Percentiles rank a stretch among this genome's conserved stretches.
Conservation (phyloP, 2,329 filamentous ascomycete genomes). For the Monilinia vaccinii-corymbosi region DNA sequence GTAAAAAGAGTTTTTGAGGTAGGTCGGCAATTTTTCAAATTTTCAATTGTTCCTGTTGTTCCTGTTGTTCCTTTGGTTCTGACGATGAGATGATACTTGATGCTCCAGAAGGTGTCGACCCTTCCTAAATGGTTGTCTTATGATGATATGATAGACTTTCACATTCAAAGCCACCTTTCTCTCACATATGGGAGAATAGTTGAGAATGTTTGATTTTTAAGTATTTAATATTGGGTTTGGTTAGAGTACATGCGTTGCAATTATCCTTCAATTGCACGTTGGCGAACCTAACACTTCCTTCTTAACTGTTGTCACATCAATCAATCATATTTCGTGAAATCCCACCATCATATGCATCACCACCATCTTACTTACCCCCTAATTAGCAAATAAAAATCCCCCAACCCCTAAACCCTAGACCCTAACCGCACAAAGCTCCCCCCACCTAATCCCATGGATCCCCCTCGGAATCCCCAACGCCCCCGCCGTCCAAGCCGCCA, state of each 20-base stretch:
- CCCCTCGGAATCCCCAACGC: constrained; percentile 30
- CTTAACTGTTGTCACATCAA: not conserved
- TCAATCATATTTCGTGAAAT: not conserved
- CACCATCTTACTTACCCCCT: not conserved
- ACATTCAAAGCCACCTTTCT: not conserved
- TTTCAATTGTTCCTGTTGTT: too few species aligned
- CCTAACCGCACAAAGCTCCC: constrained; percentile 22
- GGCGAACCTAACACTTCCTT: constrained; percentile 29
- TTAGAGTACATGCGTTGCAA: too few species aligned
- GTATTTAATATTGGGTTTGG: too few species aligned
- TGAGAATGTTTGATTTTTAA: too few species aligned
- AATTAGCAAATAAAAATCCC: not conserved
- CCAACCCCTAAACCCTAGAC: not conserved
- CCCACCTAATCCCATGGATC: constrained; percentile 28
- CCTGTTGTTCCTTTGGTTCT: not conserved
- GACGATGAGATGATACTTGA: not conserved
- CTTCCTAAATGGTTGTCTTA: not conserved
- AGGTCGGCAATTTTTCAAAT: not conserved
- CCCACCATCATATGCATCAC: not conserved
- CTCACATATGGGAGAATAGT: too few species aligned
- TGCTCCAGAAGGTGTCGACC: not conserved
- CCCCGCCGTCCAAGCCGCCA: constrained; percentile 31
- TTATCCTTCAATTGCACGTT: too few species aligned
- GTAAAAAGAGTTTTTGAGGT: not conserved
- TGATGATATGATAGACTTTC: not conserved